phyloP scores from a whole-genome alignment of 352 stramenopile species.

The Pythium plurisporium region DNA sequence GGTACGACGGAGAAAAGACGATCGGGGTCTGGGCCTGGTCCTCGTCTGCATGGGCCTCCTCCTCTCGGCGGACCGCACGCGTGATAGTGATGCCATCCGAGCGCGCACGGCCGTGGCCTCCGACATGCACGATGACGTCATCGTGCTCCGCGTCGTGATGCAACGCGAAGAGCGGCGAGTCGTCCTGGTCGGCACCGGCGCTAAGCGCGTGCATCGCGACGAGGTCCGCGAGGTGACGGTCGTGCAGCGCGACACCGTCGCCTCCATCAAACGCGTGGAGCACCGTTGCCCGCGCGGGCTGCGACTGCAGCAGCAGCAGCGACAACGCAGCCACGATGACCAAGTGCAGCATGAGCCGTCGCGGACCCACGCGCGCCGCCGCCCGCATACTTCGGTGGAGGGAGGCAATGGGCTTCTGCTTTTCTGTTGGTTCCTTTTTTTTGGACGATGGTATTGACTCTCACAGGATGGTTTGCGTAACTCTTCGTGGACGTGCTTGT shows the following conservation, averaged over 20 bases:
- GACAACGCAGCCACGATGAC: neutral
- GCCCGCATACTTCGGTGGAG: too few species aligned
- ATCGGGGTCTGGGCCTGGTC: too few species aligned
- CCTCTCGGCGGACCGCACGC: neutral
- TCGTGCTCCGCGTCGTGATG: too few species aligned
- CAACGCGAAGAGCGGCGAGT: slow-evolving; percentile 5
- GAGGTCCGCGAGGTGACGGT: too few species aligned
- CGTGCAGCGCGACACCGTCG: too few species aligned
- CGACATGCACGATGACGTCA: slow-evolving; percentile 7
- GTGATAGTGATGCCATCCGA: slow-evolving; percentile 37
- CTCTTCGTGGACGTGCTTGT: too few species aligned
- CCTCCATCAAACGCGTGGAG: neutral
- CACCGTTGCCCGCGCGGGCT: neutral
- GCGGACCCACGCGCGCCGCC: too few species aligned
- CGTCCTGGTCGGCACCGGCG: neutral
- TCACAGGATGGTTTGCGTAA: too few species aligned
- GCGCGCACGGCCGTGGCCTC: slow-evolving; percentile 7
- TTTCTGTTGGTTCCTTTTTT: slow-evolving; percentile 8
- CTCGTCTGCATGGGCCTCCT: neutral
- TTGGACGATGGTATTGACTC: too few species aligned
- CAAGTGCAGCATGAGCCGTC: neutral
- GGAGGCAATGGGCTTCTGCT: too few species aligned
- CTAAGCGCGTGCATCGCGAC: neutral
- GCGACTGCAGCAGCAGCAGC: neutral
- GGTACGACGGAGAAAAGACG: slow-evolving; percentile 29